Conservation (phyloP, 1,139 yeast species). For the Schwanniomyces etchellsii region DNA sequence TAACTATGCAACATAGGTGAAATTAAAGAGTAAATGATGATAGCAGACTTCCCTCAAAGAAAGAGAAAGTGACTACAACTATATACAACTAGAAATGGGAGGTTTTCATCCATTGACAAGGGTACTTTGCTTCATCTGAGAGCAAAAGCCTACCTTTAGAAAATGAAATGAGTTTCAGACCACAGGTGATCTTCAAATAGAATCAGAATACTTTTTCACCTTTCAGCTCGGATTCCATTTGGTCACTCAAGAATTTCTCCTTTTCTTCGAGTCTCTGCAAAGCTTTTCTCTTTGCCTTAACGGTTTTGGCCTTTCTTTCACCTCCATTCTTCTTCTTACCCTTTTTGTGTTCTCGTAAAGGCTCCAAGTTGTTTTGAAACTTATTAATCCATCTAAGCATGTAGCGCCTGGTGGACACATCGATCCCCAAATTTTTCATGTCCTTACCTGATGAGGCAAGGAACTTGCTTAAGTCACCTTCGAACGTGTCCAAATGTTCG, state of each 20-base stretch:
- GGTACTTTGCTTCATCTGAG: too few species aligned
- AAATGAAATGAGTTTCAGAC: not conserved
- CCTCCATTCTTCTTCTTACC: slow-evolving; percentile 87
- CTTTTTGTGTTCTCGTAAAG: slow-evolving; percentile 51
- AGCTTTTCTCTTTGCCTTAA: slow-evolving; percentile 65
- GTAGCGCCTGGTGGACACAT: slow-evolving; percentile 64
- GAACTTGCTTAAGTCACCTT: slow-evolving; percentile 65
- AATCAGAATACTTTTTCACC: slow-evolving; percentile 27
- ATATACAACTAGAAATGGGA: too few species aligned
- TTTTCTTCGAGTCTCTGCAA: slow-evolving; percentile 44
- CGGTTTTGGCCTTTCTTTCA: slow-evolving; percentile 72
- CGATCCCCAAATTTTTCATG: slow-evolving; percentile 79
- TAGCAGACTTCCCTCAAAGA: too few species aligned
- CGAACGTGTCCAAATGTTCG: slow-evolving; percentile 69
- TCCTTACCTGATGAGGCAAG: slow-evolving; percentile 49
- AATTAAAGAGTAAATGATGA: too few species aligned
- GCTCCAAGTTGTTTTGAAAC: slow-evolving; percentile 50
- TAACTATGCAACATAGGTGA: too few species aligned
- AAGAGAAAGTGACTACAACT: too few species aligned
- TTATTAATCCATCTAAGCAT: slow-evolving; percentile 48
- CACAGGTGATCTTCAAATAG: not conserved
- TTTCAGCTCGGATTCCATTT: slow-evolving; percentile 24
- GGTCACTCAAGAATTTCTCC: slow-evolving; percentile 23
- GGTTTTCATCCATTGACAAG: too few species aligned
- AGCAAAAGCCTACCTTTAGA: too few species aligned